phyloP scores from a whole-genome alignment of 306 rosid genomes.

The Gillenia trifoliata region DNA sequence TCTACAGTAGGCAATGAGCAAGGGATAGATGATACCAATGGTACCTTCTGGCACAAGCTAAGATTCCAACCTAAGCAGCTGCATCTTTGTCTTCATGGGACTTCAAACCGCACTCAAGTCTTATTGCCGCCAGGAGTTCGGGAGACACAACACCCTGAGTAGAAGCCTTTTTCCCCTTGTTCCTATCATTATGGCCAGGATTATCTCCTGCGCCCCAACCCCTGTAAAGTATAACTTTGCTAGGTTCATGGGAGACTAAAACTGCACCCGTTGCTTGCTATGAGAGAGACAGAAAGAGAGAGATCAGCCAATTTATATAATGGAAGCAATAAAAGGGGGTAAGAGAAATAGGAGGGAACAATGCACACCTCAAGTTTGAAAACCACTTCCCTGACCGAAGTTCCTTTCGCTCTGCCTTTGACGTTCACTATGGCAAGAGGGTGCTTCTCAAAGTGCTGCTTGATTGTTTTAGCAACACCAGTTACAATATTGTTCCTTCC shows the following conservation, averaged over 20 bases:
- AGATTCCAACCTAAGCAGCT: background rate
- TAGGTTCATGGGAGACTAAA: conserved; percentile 83
- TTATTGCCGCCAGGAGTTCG: conserved; percentile 82
- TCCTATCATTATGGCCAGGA: conserved; percentile 53
- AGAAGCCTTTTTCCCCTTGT: conserved; percentile 13
- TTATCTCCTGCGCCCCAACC: conserved; percentile 86
- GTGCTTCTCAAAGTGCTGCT: conserved; percentile 46
- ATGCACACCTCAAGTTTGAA: conserved; percentile 65
- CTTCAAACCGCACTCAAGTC: conserved; percentile 75
- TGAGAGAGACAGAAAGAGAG: background rate
- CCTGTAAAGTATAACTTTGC: conserved; percentile 78
- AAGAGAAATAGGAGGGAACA: conserved; percentile 34
- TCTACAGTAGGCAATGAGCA: background rate
- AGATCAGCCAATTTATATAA: conserved; percentile 25
- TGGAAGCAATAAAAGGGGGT: background rate
- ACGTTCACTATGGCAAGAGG: background rate
- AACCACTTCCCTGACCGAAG: conserved; percentile 80
- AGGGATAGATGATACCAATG: background rate
- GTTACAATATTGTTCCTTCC: background rate
- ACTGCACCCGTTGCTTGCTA: conserved; percentile 83
- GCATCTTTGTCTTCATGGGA: conserved; percentile 17
- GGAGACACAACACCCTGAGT: conserved; percentile 46
- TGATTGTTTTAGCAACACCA: background rate
- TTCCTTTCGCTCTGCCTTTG: conserved; percentile 57
- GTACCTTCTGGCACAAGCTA: conserved; percentile 6